These are phyloP conservation scores for Apium graveolens DNA, from an alignment of 129 eudicot species.

Conservation along the genomic window DNA sequence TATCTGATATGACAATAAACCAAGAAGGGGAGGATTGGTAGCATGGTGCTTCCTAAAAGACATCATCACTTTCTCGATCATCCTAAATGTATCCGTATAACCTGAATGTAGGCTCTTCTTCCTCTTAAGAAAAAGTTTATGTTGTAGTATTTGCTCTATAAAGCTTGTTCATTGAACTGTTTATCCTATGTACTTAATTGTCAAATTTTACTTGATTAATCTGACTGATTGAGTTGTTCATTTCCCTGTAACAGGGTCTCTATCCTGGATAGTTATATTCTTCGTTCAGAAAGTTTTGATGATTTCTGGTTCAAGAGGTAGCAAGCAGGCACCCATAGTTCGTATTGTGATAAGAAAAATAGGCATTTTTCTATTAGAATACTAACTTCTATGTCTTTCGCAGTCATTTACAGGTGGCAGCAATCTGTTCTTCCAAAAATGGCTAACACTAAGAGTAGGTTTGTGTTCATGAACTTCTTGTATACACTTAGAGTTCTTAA, in stretches of 20 bases:
- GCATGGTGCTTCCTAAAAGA: too few relatives aligned
- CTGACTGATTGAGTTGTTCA: constrained; percentile 11
- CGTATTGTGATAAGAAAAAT: neutral
- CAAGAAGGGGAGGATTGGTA: too few relatives aligned
- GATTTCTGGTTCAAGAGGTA: constrained; percentile 99
- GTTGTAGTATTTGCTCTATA: too few relatives aligned
- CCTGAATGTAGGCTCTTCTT: too few relatives aligned
- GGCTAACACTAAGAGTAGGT: constrained; percentile 35
- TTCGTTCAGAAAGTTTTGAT: constrained; percentile 87
- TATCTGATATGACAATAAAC: too few relatives aligned
- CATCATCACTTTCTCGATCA: too few relatives aligned
- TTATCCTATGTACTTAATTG: neutral
- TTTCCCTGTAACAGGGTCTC: constrained; percentile 49
- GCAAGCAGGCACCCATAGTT: neutral
- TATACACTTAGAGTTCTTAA: constrained; percentile 75
- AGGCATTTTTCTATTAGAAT: neutral
- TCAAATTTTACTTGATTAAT: neutral
- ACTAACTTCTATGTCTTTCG: constrained; percentile 13
- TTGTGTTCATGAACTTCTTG: constrained; percentile 54
- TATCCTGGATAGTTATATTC: constrained; percentile 93
- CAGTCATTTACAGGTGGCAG: constrained; percentile 94
- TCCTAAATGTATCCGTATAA: too few relatives aligned
- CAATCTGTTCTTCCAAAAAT: constrained; percentile 48
- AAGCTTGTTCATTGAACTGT: neutral
- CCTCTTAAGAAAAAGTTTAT: too few relatives aligned